phyloP scores from a whole-genome alignment of 1,284 basidiomycete genomes.

The Cryptococcus amylolentus region DNA sequence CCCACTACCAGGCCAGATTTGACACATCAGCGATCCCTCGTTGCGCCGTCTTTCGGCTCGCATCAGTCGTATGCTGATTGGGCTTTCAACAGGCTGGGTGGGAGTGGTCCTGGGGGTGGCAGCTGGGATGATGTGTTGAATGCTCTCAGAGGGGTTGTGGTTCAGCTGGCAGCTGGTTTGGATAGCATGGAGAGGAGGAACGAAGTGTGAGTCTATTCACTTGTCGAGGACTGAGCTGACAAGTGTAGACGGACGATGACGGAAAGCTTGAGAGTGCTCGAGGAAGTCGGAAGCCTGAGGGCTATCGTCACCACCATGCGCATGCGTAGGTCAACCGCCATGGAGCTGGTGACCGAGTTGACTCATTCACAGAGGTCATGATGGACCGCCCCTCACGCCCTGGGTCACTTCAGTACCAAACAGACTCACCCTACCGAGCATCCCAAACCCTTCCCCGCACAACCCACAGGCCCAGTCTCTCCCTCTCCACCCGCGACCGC shows the following conservation, averaged over 20 bases:
- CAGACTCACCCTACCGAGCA: neutral
- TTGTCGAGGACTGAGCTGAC: neutral
- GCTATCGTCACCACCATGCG: conserved; percentile 71
- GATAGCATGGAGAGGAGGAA: conserved; percentile 36
- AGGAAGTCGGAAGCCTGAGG: conserved; percentile 70
- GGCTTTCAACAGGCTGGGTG: conserved; percentile 16
- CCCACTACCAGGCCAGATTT: conserved; percentile 7
- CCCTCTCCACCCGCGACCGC: neutral
- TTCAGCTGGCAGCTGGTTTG: conserved; percentile 32
- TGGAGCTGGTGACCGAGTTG: neutral
- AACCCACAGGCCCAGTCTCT: neutral
- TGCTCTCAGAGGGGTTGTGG: conserved; percentile 21
- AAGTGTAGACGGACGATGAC: conserved; percentile 53
- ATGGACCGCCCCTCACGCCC: conserved; percentile 16
- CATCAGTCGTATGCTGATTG: conserved; percentile 23
- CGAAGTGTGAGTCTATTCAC: conserved; percentile 27
- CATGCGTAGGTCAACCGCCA: conserved; percentile 54
- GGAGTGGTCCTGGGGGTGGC: conserved; percentile 1
- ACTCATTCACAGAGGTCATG: conserved; percentile 22
- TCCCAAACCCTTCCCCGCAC: neutral
- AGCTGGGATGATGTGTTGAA: conserved; percentile 15
- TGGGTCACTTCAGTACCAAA: neutral
- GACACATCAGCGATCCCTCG: conserved; percentile 3
- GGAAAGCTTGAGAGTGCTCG: conserved; percentile 66
- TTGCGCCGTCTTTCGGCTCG: conserved; percentile 17